Conservation (phyloP, 108 stramenopile genomes). For the Skeletonema menzelii region DNA sequence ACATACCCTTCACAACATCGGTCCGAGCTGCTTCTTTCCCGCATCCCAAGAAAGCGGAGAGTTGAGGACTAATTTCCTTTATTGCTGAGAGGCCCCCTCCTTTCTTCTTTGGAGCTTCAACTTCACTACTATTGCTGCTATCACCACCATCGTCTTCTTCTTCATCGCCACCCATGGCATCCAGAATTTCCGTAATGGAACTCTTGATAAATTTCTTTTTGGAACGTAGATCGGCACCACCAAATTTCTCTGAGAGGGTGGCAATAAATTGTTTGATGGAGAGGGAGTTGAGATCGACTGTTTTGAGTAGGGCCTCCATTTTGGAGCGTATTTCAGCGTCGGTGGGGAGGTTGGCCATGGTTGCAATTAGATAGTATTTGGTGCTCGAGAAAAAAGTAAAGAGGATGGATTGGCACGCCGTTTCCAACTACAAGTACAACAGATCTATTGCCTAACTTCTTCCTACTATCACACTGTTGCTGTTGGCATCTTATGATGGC, state of each 20-base stretch:
- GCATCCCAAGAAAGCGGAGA: slow-evolving; percentile 67
- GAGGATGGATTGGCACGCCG: too few relatives aligned
- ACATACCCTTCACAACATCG: slow-evolving; percentile 78
- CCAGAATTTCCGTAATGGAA: slow-evolving; percentile 62
- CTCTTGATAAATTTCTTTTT: slow-evolving; percentile 69
- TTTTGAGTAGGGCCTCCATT: slow-evolving; percentile 62
- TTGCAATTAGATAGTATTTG: not conserved
- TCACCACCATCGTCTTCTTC: slow-evolving; percentile 22
- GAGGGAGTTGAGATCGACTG: slow-evolving; percentile 73
- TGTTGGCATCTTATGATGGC: too few relatives aligned
- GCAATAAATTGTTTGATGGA: slow-evolving; percentile 76
- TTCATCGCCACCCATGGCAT: slow-evolving; percentile 39
- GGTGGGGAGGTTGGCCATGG: slow-evolving; percentile 41
- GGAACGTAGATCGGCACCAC: slow-evolving; percentile 53
- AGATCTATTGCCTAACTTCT: too few relatives aligned
- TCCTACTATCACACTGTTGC: too few relatives aligned
- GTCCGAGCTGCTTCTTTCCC: slow-evolving; percentile 70
- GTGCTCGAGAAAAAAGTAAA: too few relatives aligned
- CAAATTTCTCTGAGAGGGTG: slow-evolving; percentile 58
- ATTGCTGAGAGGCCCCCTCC: slow-evolving; percentile 63
- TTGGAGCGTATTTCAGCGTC: slow-evolving; percentile 31
- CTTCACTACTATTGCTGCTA: slow-evolving; percentile 24
- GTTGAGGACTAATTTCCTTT: slow-evolving; percentile 63
- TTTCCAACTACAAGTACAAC: too few relatives aligned
- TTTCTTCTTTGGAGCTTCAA: slow-evolving; percentile 38